Conservation (phyloP, 495 filamentous ascomycete species). For the Penicillium cosmopolitanum region DNA sequence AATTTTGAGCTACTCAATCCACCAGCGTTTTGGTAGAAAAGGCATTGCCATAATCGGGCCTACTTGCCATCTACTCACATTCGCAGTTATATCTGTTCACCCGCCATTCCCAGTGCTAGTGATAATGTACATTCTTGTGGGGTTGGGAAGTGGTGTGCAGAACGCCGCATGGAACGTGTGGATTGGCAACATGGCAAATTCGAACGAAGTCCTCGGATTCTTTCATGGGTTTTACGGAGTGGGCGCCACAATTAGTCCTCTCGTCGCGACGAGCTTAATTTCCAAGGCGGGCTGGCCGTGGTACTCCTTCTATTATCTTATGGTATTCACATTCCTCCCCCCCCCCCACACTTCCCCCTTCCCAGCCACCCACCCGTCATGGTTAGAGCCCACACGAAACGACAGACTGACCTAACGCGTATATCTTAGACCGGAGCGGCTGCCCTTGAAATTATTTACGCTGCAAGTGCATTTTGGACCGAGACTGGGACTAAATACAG, state of each 20-base stretch:
- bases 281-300: slow-evolving; percentile 52
- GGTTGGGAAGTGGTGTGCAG: slow-evolving; percentile 59
- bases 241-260: slow-evolving; percentile 56
- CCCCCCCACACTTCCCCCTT: no score
- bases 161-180: slow-evolving; percentile 66
- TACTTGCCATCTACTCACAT: slow-evolving; percentile 61
- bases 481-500: slow-evolving; percentile 34
- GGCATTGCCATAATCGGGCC: slow-evolving; percentile 71
- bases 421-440: slow-evolving; percentile 58
- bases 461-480: slow-evolving; percentile 63
- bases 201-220: slow-evolving; percentile 58
- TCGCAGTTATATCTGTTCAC: slow-evolving; percentile 55
- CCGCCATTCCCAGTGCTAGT: slow-evolving; percentile 62
- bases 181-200: slow-evolving; percentile 60
- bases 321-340: slow-evolving; percentile 33
- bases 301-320: slow-evolving; percentile 63
- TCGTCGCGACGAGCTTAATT: slow-evolving; percentile 59
- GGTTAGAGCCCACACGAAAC: not conserved
- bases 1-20: slow-evolving; percentile 55
- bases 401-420: not conserved
- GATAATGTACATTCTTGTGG: slow-evolving; percentile 55
- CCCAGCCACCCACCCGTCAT: not conserved
- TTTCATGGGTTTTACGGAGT: slow-evolving; percentile 62
- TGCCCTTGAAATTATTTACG: slow-evolving; percentile 55
- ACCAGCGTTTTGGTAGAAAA: slow-evolving; percentile 65